Evolutionary conservation across 179 eudicot species (phyloP).

Genomic region (Silene coronaria): DNA sequence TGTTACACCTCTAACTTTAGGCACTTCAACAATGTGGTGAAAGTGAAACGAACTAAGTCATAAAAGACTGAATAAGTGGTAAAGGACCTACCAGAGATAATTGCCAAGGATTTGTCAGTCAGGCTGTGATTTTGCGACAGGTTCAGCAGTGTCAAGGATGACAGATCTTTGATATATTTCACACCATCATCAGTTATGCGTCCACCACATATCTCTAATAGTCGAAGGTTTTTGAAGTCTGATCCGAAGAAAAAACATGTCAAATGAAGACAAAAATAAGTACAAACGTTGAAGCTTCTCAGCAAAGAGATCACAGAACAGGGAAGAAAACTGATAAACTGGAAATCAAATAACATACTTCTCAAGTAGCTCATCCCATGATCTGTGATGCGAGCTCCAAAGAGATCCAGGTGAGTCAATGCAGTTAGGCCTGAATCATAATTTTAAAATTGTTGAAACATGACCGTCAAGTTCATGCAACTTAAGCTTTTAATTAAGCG

Average conservation of each 20-base stretch:
- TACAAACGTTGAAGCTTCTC: not conserved
- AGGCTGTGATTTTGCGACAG: slow-evolving; percentile 63
- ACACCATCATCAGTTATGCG: slow-evolving; percentile 79
- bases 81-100: slow-evolving; percentile 49
- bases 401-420: slow-evolving; percentile 30
- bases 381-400: slow-evolving; percentile 27
- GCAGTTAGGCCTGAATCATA: slow-evolving; percentile 26
- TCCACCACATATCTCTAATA: slow-evolving; percentile 79
- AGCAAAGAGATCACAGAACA: not conserved
- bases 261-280: not conserved
- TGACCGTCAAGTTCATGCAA: not conserved
- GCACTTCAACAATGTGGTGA: not conserved
- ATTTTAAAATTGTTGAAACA: not conserved
- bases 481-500: not conserved
- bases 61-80: not conserved
- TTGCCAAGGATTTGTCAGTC: slow-evolving; percentile 62
- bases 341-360: slow-evolving; percentile 19
- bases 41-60: not conserved
- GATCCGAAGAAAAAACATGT: not conserved
- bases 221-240: slow-evolving; percentile 65
- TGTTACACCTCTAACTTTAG: not conserved
- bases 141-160: slow-evolving; percentile 59
- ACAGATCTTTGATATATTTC: slow-evolving; percentile 64
- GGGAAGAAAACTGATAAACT: not conserved
- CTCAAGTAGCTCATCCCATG: slow-evolving; percentile 23